These are phyloP conservation scores for Rhizoctonia solani DNA, from an alignment of 1,284 basidiomycete genomes.

Conservation along the genomic window DNA sequence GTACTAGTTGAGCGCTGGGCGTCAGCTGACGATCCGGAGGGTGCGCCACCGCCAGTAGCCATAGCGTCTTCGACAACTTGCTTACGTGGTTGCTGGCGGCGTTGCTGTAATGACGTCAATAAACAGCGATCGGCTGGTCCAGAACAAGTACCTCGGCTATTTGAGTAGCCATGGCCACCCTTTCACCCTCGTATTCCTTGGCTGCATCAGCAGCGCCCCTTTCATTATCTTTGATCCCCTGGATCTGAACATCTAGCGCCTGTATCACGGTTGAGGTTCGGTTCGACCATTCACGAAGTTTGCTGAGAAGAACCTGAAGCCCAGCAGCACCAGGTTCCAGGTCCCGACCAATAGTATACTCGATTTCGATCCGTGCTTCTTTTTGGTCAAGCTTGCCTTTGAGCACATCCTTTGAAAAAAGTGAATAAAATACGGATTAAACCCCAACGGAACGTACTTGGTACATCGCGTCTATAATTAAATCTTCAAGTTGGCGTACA, in stretches of 20 bases:
- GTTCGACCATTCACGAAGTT: slow-evolving; percentile 71
- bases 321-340: slow-evolving; percentile 62
- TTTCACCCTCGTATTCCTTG: slow-evolving; percentile 12
- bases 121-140: not conserved
- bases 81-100: slow-evolving; percentile 18
- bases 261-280: slow-evolving; percentile 19
- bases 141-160: slow-evolving; percentile 10
- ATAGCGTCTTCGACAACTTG: slow-evolving; percentile 5
- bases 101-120: not conserved
- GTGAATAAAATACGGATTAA: not conserved
- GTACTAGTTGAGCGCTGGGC: not conserved
- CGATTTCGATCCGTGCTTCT: slow-evolving; percentile 81
- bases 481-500: slow-evolving; percentile 87
- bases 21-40: not conserved
- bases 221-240: slow-evolving; percentile 1
- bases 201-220: slow-evolving; percentile 1
- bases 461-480: slow-evolving; percentile 95
- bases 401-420: slow-evolving; percentile 60
- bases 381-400: slow-evolving; percentile 92
- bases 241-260: slow-evolving; percentile 10
- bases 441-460: slow-evolving; percentile 46
- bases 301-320: slow-evolving; percentile 60
- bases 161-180: slow-evolving; percentile 21
- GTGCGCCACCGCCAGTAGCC: not conserved
- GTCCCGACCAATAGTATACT: slow-evolving; percentile 90